phyloP scores from a whole-genome alignment of 2,329 filamentous ascomycete genomes.

The Teratosphaeria pseudoeucalypti region DNA sequence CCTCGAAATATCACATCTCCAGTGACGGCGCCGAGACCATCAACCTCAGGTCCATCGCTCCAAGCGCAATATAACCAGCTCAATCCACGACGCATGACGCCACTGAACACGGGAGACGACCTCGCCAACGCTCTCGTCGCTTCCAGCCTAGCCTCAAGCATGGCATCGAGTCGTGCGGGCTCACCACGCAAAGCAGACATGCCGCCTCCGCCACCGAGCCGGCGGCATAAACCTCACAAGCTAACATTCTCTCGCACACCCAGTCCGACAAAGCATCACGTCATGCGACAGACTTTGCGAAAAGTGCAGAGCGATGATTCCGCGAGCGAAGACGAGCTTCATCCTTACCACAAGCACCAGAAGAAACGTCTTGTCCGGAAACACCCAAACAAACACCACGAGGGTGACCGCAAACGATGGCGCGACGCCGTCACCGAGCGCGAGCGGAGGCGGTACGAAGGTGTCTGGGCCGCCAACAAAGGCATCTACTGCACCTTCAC shows the following conservation, averaged over 20 bases:
- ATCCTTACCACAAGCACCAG: slow-evolving; percentile 40
- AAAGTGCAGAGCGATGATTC: slow-evolving; percentile 35
- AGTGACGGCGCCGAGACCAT: slow-evolving; percentile 12
- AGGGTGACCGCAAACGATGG: slow-evolving; percentile 64
- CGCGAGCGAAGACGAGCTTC: slow-evolving; percentile 34
- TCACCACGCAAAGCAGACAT: slow-evolving; percentile 26
- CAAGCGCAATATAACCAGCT: slow-evolving; percentile 24
- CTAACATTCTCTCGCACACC: slow-evolving; percentile 30
- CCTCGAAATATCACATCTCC: slow-evolving; percentile 9
- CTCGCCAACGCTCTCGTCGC: slow-evolving; percentile 67
- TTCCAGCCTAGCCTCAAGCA: slow-evolving; percentile 51
- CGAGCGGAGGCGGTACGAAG: slow-evolving; percentile 73
- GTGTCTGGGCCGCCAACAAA: slow-evolving; percentile 73
- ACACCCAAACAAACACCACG: slow-evolving; percentile 63
- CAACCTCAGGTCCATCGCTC: slow-evolving; percentile 18
- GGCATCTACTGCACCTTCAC: slow-evolving; percentile 38
- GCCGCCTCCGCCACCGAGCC: slow-evolving; percentile 26
- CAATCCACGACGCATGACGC: slow-evolving; percentile 29
- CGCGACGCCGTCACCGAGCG: slow-evolving; percentile 60
- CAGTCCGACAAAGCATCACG: slow-evolving; percentile 35
- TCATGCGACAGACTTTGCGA: slow-evolving; percentile 57
- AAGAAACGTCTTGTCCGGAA: slow-evolving; percentile 48
- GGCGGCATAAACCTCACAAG: slow-evolving; percentile 12
- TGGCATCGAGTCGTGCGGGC: slow-evolving; percentile 17
- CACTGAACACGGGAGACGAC: slow-evolving; percentile 49